Evolutionary conservation across 768 basidiomycete genomes (phyloP).

Genomic region (Fistulinella prunicolor): DNA sequence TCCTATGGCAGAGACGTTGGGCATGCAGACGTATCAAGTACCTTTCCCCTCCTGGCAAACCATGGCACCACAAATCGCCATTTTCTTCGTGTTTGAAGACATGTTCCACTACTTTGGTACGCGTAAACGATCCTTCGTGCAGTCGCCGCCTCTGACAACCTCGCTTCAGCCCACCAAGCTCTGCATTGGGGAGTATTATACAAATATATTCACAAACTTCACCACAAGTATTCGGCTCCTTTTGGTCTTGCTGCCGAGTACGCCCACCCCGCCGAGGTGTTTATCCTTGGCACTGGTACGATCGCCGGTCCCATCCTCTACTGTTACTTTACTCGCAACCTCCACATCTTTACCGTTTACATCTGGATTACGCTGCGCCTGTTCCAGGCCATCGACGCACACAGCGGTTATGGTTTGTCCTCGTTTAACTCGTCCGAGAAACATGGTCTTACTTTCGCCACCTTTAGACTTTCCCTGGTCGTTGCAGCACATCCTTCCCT

Average conservation of each 20-base stretch:
- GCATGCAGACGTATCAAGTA: slow-evolving; percentile 91
- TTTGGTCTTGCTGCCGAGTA: slow-evolving; percentile 98
- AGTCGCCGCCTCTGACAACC: neutral
- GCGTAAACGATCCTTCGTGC: slow-evolving; percentile 14
- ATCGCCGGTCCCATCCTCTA: slow-evolving; percentile 86
- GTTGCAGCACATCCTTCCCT: slow-evolving; percentile 83
- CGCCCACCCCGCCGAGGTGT: slow-evolving; percentile 94
- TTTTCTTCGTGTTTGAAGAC: slow-evolving; percentile 97
- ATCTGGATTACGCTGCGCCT: slow-evolving; percentile 91
- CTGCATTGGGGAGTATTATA: slow-evolving; percentile 84
- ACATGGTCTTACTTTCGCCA: neutral
- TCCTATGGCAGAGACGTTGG: slow-evolving; percentile 80
- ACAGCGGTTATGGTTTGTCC: slow-evolving; percentile 88
- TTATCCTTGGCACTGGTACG: slow-evolving; percentile 92
- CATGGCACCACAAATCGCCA: slow-evolving; percentile 72
- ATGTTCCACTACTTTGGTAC: slow-evolving; percentile 87
- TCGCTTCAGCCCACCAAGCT: slow-evolving; percentile 71
- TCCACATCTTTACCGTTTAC: slow-evolving; percentile 94
- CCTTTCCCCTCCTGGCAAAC: slow-evolving; percentile 76
- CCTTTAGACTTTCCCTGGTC: slow-evolving; percentile 93
- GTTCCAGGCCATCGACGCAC: slow-evolving; percentile 96
- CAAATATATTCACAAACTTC: slow-evolving; percentile 94
- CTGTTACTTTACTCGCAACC: slow-evolving; percentile 63
- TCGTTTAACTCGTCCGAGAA: neutral
- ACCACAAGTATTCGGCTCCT: slow-evolving; percentile 96